phyloP scores from a whole-genome alignment of 1,139 yeast genomes.

The Taphrina flavorubra region DNA sequence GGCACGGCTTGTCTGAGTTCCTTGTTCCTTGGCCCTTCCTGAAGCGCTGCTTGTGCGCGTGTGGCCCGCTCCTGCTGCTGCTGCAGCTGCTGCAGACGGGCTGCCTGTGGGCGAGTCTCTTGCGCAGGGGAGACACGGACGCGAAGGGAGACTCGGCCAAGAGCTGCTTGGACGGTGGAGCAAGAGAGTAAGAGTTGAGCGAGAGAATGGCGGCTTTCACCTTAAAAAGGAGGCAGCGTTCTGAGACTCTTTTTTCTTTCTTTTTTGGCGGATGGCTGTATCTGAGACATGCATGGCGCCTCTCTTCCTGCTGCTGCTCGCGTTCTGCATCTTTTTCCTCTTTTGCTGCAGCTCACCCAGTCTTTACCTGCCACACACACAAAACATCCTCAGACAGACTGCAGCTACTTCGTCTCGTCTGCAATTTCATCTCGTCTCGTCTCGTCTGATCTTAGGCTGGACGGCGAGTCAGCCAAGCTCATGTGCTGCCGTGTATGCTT shows the following conservation, averaged over 20 bases:
- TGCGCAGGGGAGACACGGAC: no score
- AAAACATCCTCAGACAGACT: neutral
- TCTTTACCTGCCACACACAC: slow-evolving; percentile 6
- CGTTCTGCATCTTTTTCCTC: slow-evolving; percentile 2
- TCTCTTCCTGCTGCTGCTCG: slow-evolving; percentile 2
- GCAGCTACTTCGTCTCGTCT: neutral
- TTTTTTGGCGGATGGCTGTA: slow-evolving; percentile 11
- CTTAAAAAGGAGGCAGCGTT: slow-evolving; percentile 17
- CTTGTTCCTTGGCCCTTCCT: no score
- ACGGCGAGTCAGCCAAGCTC: no score
- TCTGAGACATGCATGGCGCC: slow-evolving; percentile 22
- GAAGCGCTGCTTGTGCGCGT: no score
- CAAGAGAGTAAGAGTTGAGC: neutral
- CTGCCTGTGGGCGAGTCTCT: no score
- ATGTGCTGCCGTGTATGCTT: no score
- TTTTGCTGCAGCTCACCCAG: no score
- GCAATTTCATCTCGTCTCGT: neutral
- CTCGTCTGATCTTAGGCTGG: neutral
- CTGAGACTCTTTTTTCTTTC: slow-evolving; percentile 2
- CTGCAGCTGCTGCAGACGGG: no score
- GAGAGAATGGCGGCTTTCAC: neutral
- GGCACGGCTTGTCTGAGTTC: neutral
- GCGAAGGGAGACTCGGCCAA: no score
- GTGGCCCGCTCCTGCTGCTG: no score
- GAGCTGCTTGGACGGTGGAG: no score